A percentile compares a stretch with the other conserved stretches of the same genome.
Evolutionary conservation across 139 green algal genomes (phyloP).

Genomic region (Ulvella scutata): DNA sequence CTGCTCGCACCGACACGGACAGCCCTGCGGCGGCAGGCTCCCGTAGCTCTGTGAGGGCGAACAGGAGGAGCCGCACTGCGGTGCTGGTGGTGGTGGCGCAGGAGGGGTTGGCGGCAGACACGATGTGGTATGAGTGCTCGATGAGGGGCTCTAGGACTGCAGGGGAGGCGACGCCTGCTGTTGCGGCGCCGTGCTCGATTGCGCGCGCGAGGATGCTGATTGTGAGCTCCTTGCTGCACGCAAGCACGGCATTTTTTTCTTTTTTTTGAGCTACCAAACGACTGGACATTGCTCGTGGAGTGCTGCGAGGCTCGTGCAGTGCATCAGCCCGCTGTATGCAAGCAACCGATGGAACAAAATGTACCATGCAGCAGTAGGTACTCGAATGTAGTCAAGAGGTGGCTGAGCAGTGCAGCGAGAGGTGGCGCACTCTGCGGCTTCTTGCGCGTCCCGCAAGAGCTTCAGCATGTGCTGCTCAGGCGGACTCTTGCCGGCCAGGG

Average conservation of each 20-base stretch:
- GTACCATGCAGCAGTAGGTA: not conserved
- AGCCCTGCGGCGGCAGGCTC: not conserved
- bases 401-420: no score
- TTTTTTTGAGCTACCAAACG: no score
- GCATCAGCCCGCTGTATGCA: not conserved
- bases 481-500: not conserved
- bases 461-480: not conserved
- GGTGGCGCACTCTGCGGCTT: not conserved
- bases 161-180: not conserved
- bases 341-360: not conserved
- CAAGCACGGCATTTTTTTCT: not conserved
- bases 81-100: not conserved
- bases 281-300: no score
- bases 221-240: not conserved
- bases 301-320: no score
- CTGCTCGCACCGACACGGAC: not conserved
- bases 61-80: not conserved
- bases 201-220: not conserved
- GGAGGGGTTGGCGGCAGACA: not conserved
- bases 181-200: not conserved
- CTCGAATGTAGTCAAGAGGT: no score
- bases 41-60: not conserved
- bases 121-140: slow-evolving; percentile 1
- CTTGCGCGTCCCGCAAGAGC: not conserved
- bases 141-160: not conserved